These are phyloP conservation scores for Eimeria nieschulzi DNA, from an alignment of 169 alveolate species.

Conservation along the genomic window DNA sequence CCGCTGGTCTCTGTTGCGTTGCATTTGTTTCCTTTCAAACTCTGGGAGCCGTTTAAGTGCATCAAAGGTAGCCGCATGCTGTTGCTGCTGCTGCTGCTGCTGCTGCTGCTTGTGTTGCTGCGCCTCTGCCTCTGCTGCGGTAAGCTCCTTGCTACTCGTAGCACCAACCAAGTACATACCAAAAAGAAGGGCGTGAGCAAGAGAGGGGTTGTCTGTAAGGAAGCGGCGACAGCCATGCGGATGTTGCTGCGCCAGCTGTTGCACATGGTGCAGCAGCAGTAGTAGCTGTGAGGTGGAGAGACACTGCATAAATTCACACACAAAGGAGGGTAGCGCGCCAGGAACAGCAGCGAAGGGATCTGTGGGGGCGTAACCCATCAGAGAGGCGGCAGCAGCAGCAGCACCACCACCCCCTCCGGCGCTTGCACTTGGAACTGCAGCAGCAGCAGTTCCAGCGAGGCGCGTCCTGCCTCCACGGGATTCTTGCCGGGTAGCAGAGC, in stretches of 20 bases:
- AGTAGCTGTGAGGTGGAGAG: constrained; percentile 56
- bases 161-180: constrained; percentile 33
- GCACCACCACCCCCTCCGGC: not conserved
- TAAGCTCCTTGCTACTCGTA: constrained; percentile 9
- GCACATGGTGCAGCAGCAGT: not conserved
- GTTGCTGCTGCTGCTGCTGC: constrained; percentile 27
- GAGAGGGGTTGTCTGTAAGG: constrained; percentile 33
- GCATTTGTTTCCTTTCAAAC: constrained; percentile 8
- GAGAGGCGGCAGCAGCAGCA: constrained; percentile 21
- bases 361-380: constrained; percentile 2
- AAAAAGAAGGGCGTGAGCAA: constrained; percentile 28
- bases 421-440: not conserved
- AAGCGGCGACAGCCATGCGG: constrained; percentile 38
- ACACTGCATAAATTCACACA: constrained; percentile 38
- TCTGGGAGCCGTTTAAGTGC: constrained; percentile 21
- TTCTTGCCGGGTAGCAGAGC: not conserved
- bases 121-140: constrained; percentile 27
- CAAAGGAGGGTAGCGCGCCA: not conserved
- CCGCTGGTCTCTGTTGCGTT: constrained; percentile 13
- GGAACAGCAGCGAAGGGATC: constrained; percentile 23
- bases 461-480: not conserved
- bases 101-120: constrained; percentile 22
- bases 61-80: not conserved
- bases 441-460: not conserved
- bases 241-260: constrained; percentile 20